Percentiles rank a stretch among this genome's conserved stretches.
These are phyloP conservation scores for Rutstroemia sp. DNA, from an alignment of 2,329 filamentous ascomycete genomes.

Conservation along the genomic window DNA sequence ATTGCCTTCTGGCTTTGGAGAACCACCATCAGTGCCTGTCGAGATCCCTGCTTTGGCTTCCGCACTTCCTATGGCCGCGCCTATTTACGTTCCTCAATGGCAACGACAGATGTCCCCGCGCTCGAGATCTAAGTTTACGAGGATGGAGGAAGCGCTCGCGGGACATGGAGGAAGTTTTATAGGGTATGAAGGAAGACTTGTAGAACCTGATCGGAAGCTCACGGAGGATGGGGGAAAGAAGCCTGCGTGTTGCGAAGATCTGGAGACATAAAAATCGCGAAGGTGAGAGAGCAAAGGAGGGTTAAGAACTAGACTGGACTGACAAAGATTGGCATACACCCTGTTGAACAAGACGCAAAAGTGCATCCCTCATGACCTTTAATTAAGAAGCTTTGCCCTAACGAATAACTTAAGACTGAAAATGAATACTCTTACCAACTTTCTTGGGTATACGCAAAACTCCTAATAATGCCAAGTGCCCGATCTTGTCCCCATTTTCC, in stretches of 20 bases:
- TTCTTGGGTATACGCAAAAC: background rate
- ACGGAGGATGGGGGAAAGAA: background rate
- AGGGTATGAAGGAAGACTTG: no score
- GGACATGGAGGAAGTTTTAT: background rate
- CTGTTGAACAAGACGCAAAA: no score
- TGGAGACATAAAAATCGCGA: background rate
- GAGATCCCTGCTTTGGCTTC: background rate
- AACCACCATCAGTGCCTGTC: background rate
- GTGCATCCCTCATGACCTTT: no score
- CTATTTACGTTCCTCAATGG: background rate
- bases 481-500: no score
- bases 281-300: no score
- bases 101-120: conserved; percentile 1
- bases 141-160: background rate
- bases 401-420: background rate
- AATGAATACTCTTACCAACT: background rate
- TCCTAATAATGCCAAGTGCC: background rate
- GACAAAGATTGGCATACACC: no score
- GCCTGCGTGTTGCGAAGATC: background rate
- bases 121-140: conserved; percentile 1
- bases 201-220: no score
- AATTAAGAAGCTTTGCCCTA: background rate
- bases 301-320: no score
- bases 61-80: background rate
- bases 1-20: background rate